A percentile compares a stretch with the other conserved stretches of the same genome.
These are phyloP conservation scores for Omphalotus olearius DNA, from an alignment of 1,284 basidiomycete genomes.

Conservation along the genomic window DNA sequence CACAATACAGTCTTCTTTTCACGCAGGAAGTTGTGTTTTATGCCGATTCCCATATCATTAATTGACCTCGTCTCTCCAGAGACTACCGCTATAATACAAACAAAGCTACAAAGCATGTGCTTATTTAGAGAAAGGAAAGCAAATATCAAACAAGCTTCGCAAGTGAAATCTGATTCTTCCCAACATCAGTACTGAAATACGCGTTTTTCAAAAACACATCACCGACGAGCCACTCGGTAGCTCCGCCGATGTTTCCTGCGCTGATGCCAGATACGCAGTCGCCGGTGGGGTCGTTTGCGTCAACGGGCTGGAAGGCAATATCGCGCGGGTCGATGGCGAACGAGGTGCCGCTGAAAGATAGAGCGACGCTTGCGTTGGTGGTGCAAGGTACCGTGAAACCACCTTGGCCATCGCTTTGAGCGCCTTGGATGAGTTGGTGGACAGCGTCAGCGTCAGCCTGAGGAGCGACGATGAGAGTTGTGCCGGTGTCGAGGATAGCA, in stretches of 20 bases:
- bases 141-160: constrained; percentile 44
- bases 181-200: constrained; percentile 72
- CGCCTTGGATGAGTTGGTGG: constrained; percentile 56
- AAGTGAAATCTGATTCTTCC: constrained; percentile 65
- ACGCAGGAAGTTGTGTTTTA: neutral
- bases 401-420: constrained; percentile 55
- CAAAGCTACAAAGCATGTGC: neutral
- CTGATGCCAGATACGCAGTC: constrained; percentile 76
- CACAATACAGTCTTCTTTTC: neutral
- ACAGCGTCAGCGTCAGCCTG: constrained; percentile 53
- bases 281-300: constrained; percentile 57
- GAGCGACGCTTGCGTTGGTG: constrained; percentile 55
- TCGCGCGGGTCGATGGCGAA: constrained; percentile 72
- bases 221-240: constrained; percentile 72
- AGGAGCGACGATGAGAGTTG: constrained; percentile 65
- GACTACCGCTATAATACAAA: constrained; percentile 10
- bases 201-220: constrained; percentile 79
- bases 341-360: constrained; percentile 60
- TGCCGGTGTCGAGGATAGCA: constrained; percentile 79
- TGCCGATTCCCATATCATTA: constrained; percentile 5
- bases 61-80: constrained; percentile 1
- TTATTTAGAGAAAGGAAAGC: neutral
- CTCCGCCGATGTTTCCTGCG: constrained; percentile 56
- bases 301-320: constrained; percentile 64
- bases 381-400: constrained; percentile 80